A percentile compares a stretch with the other conserved stretches of the same genome.
Evolutionary conservation across 192 early-diverging fungal species (phyloP).

Genomic region (Radiomyces spectabilis): DNA sequence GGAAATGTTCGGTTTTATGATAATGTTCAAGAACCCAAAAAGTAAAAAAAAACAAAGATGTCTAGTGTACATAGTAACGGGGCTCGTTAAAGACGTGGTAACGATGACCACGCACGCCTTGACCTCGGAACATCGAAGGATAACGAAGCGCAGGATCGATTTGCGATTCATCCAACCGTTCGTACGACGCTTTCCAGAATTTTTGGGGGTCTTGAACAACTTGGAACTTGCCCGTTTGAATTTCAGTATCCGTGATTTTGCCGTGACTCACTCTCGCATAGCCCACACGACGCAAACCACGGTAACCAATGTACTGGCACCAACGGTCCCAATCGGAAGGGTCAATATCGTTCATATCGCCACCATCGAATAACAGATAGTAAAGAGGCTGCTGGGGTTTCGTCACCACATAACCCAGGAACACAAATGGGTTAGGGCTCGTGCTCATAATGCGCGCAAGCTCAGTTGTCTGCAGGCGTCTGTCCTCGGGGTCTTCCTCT

Average conservation of each 20-base stretch:
- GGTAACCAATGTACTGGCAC: constrained; percentile 80
- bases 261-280: constrained; percentile 76
- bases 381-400: constrained; percentile 58
- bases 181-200: constrained; percentile 48
- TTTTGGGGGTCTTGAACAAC: constrained; percentile 36
- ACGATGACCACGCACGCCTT: constrained; percentile 62
- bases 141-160: constrained; percentile 50
- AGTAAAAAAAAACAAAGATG: neutral
- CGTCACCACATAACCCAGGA: constrained; percentile 77
- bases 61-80: constrained; percentile 49
- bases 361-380: constrained; percentile 53
- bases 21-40: neutral
- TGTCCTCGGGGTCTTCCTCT: constrained; percentile 69
- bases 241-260: constrained; percentile 78
- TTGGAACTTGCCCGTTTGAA: constrained; percentile 71
- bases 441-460: constrained; percentile 72
- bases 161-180: constrained; percentile 44
- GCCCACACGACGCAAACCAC: constrained; percentile 62
- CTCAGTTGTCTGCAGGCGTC: constrained; percentile 68
- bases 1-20: no score
- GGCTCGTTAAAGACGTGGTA: constrained; percentile 79
- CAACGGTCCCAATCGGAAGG: constrained; percentile 69
- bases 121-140: constrained; percentile 59
- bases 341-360: constrained; percentile 71
- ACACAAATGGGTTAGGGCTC: constrained; percentile 67